Conservation (phyloP, 2,329 filamentous ascomycete species). For the Xylariaceae sp. region DNA sequence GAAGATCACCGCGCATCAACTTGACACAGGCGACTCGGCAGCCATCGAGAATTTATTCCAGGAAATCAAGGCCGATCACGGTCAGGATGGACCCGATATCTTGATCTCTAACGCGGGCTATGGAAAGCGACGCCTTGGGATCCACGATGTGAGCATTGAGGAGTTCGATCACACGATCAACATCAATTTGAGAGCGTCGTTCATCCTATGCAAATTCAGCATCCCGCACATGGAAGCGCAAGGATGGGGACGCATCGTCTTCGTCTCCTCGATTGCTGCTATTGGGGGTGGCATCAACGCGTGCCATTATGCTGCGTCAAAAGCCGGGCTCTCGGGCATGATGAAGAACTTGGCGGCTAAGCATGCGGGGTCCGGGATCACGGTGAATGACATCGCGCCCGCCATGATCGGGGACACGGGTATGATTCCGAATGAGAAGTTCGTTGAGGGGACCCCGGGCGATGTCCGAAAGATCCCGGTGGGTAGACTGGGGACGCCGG, state of each 20-base stretch:
- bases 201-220: conserved; percentile 55
- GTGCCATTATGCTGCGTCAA: conserved; percentile 55
- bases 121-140: conserved; percentile 52
- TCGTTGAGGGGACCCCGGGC: conserved; percentile 47
- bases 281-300: conserved; percentile 61
- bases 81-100: conserved; percentile 52
- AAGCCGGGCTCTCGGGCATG: conserved; percentile 58
- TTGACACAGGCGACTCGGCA: conserved; percentile 51
- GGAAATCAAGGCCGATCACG: conserved; percentile 49
- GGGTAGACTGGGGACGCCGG: conserved; percentile 50
- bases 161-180: conserved; percentile 60
- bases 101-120: conserved; percentile 62
- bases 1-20: conserved; percentile 49
- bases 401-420: conserved; percentile 63
- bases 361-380: conserved; percentile 56
- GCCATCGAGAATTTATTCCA: conserved; percentile 50
- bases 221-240: conserved; percentile 56
- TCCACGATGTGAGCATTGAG: conserved; percentile 55
- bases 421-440: conserved; percentile 55
- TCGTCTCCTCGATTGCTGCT: conserved; percentile 59
- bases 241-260: conserved; percentile 59
- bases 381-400: conserved; percentile 63
- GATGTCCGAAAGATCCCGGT: conserved; percentile 57
- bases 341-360: conserved; percentile 59
- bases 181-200: conserved; percentile 58